phyloP scores from a whole-genome alignment of 345 rosid species.

The Eucalyptus pumila region DNA sequence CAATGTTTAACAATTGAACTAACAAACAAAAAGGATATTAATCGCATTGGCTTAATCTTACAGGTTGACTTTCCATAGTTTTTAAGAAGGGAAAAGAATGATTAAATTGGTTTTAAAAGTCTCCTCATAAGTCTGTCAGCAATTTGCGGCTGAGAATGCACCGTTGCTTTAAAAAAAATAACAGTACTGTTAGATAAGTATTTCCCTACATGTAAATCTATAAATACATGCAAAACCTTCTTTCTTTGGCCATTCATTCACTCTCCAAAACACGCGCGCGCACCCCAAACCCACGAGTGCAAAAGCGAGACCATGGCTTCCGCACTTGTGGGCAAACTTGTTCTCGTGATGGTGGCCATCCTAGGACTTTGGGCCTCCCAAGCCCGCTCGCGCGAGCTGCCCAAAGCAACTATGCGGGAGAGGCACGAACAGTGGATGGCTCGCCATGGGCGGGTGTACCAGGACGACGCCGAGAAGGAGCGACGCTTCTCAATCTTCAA shows the following conservation, averaged over 20 bases:
- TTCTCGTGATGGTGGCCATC: neutral
- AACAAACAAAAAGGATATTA: too few relatives aligned
- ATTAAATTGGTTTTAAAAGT: too few relatives aligned
- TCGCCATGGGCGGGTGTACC: neutral
- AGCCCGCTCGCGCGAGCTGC: neutral
- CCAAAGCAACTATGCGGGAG: neutral
- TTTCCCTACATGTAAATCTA: neutral
- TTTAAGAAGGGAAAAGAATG: too few relatives aligned
- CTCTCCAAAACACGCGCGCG: neutral
- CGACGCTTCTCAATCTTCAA: constrained; percentile 17
- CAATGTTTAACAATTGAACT: too few relatives aligned
- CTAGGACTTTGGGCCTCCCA: neutral
- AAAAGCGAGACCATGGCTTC: neutral
- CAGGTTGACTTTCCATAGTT: too few relatives aligned
- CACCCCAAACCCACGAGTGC: neutral
- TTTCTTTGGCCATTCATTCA: neutral
- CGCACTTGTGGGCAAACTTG: neutral
- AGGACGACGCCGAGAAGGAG: constrained; percentile 5
- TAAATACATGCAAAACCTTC: neutral
- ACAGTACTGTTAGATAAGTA: too few relatives aligned
- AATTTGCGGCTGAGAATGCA: too few relatives aligned
- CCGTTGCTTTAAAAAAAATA: too few relatives aligned
- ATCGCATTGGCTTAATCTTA: too few relatives aligned
- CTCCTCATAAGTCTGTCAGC: too few relatives aligned
- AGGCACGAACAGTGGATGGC: neutral